Evolutionary conservation across 176 grass and related monocot species (phyloP).

Genomic region (Secale cereale): DNA sequence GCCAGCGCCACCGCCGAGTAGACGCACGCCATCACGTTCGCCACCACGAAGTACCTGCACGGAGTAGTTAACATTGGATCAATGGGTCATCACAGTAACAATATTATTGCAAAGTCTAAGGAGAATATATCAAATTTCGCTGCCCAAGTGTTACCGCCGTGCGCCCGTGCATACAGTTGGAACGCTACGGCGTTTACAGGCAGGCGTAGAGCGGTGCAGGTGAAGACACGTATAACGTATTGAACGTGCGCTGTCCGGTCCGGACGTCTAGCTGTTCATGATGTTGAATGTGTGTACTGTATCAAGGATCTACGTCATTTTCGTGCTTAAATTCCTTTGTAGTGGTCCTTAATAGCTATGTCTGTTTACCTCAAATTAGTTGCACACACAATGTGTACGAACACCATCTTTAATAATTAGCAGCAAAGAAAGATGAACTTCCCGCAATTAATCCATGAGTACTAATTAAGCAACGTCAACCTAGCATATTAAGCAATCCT

Average conservation of each 20-base stretch:
- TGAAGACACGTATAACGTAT: too few species aligned
- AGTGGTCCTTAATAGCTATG: neutral
- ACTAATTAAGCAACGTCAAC: neutral
- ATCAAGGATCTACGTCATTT: neutral
- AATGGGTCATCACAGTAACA: too few species aligned
- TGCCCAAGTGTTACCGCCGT: too few species aligned
- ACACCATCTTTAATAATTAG: neutral
- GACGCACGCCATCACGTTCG: constrained; percentile 37
- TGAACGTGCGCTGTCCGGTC: too few species aligned
- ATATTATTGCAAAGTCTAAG: too few species aligned
- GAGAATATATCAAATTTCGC: too few species aligned
- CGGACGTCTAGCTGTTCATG: neutral
- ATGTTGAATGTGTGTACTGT: neutral
- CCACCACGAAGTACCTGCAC: constrained; percentile 52
- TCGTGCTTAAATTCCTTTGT: neutral
- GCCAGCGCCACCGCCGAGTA: constrained; percentile 37
- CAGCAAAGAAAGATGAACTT: neutral
- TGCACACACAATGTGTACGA: neutral
- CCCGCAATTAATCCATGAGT: neutral
- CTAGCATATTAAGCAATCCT: neutral
- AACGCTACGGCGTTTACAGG: too few species aligned
- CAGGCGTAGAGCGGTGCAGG: too few species aligned
- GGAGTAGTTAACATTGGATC: too few species aligned
- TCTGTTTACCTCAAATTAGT: neutral
- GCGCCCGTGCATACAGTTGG: too few species aligned